Conservation (phyloP, 495 filamentous ascomycete genomes). For the Copromyces sp. region DNA sequence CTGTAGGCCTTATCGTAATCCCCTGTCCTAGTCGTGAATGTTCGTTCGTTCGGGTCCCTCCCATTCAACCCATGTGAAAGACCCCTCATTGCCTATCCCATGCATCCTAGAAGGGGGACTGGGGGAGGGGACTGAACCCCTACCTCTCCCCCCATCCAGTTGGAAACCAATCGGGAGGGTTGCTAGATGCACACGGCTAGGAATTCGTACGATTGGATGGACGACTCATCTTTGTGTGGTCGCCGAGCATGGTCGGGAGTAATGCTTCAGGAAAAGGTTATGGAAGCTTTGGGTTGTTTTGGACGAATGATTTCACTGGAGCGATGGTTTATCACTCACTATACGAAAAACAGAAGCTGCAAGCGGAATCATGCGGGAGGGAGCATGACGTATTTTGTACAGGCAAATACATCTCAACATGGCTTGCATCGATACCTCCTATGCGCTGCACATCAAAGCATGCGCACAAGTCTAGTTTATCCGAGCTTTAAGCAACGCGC, state of each 20-base stretch:
- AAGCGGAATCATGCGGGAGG: not conserved
- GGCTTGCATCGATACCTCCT: not conserved
- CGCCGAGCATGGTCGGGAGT: too few relatives aligned
- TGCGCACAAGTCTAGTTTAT: not conserved
- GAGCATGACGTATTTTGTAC: not conserved
- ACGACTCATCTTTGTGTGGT: not conserved
- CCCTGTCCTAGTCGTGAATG: too few relatives aligned
- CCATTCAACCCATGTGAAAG: not conserved
- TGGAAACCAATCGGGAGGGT: not conserved
- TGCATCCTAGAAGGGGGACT: not conserved
- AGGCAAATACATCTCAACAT: not conserved
- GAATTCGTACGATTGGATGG: not conserved
- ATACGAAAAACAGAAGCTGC: not conserved
- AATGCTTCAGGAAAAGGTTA: not conserved
- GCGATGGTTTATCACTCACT: not conserved
- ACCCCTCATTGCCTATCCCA: not conserved
- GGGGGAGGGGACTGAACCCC: not conserved
- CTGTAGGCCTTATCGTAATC: too few relatives aligned
- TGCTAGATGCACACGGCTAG: not conserved
- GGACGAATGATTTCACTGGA: not conserved
- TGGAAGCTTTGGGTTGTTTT: not conserved
- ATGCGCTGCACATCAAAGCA: not conserved
- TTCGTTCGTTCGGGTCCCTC: not conserved
- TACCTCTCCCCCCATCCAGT: too few relatives aligned
- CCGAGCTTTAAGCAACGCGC: not conserved